Percentiles rank a stretch among this genome's conserved stretches.
Conservation (phyloP, 2,329 filamentous ascomycete genomes). For the Xylaria sp. region DNA sequence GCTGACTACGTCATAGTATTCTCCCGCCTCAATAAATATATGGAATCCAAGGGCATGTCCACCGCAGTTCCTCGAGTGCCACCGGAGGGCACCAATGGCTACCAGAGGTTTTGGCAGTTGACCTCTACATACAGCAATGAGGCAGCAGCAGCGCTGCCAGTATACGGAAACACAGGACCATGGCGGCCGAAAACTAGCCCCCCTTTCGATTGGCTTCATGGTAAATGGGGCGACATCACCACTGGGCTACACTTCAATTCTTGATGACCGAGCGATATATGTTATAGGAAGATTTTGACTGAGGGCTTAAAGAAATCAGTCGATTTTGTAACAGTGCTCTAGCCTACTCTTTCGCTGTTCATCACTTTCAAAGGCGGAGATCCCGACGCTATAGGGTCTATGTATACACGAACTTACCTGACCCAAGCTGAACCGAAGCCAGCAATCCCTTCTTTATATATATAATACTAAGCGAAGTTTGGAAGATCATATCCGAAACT, state of each 20-base stretch:
- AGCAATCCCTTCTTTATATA: background rate
- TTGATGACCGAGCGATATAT: slow-evolving; percentile 5
- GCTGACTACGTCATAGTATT: slow-evolving; percentile 50
- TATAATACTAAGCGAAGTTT: background rate
- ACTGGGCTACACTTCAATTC: slow-evolving; percentile 34
- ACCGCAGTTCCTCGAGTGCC: slow-evolving; percentile 58
- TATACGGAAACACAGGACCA: slow-evolving; percentile 33
- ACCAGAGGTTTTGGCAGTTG: slow-evolving; percentile 39
- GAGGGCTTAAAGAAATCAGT: background rate
- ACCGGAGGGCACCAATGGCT: slow-evolving; percentile 38
- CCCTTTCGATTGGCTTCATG: slow-evolving; percentile 29
- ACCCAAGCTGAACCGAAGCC: background rate
- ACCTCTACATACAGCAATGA: slow-evolving; percentile 30
- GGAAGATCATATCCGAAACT: background rate
- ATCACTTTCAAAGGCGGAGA: background rate
- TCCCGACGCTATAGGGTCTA: background rate
- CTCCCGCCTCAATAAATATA: slow-evolving; percentile 61
- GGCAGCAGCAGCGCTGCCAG: slow-evolving; percentile 20
- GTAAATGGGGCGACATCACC: slow-evolving; percentile 34
- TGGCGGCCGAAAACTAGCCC: slow-evolving; percentile 37
- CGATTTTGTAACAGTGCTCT: background rate
- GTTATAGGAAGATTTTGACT: background rate
- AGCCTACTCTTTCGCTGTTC: background rate
- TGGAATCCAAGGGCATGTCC: slow-evolving; percentile 57
- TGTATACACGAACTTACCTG: background rate